A percentile compares a stretch with the other conserved stretches of the same genome.
phyloP scores from a whole-genome alignment of 2,329 filamentous ascomycete genomes.

The Cladobotryum protrusum region DNA sequence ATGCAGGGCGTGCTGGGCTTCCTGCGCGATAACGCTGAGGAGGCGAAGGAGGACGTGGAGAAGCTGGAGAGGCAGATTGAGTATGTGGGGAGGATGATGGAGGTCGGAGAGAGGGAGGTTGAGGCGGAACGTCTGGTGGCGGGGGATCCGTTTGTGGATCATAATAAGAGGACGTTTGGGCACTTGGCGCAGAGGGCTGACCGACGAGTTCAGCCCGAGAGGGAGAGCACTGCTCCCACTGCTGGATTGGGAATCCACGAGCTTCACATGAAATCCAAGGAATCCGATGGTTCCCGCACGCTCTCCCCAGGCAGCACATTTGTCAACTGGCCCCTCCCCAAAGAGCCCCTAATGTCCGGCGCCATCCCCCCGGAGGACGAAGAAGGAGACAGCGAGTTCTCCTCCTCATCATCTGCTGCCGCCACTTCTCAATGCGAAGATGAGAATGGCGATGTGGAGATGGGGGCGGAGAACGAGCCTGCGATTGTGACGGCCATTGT shows the following conservation, averaged over 20 bases:
- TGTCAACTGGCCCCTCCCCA: conserved; percentile 2
- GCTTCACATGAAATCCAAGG: too few species aligned
- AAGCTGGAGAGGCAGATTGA: background rate
- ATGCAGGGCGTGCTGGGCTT: background rate
- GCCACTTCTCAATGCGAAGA: too few species aligned
- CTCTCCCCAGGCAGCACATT: background rate
- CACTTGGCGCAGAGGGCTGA: background rate
- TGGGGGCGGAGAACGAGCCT: background rate
- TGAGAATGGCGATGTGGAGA: background rate
- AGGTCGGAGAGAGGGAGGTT: background rate
- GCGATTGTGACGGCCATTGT: background rate
- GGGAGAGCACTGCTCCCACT: too few species aligned
- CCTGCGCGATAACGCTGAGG: background rate
- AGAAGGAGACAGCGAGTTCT: too few species aligned
- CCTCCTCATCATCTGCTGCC: too few species aligned
- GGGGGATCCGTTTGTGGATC: background rate
- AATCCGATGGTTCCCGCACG: too few species aligned
- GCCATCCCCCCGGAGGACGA: too few species aligned
- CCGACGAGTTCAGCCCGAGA: too few species aligned
- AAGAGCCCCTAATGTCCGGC: background rate
- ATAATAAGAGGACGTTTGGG: background rate
- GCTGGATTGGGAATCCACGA: too few species aligned
- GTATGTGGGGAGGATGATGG: background rate
- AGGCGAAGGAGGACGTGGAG: background rate
- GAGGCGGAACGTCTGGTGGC: background rate